Evolutionary conservation across 2,329 filamentous ascomycete genomes (phyloP).

Genomic region (Aspergillus cejpii): DNA sequence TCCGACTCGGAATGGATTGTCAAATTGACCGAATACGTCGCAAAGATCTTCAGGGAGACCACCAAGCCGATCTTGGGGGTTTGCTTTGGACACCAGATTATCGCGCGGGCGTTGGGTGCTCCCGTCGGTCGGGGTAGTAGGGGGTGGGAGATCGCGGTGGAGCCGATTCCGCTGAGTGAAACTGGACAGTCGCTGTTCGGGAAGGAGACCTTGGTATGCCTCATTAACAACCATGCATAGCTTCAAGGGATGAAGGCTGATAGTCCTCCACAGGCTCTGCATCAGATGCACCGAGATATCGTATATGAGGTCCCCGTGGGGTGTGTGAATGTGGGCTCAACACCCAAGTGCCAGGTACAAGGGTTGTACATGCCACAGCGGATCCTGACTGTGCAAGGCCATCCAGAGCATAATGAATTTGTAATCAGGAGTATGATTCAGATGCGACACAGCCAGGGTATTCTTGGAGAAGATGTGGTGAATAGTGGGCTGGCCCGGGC

Average conservation of each 20-base stretch:
- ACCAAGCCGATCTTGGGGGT: conserved; percentile 39
- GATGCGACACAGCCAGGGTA: conserved; percentile 16
- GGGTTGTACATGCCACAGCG: conserved; percentile 38
- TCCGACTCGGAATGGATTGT: conserved; percentile 44
- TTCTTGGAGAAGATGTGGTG: too few species aligned
- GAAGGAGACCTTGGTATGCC: conserved; percentile 23
- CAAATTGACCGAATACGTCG: conserved; percentile 38
- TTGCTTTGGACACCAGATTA: conserved; percentile 48
- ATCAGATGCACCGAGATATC: conserved; percentile 48
- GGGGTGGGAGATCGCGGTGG: conserved; percentile 46
- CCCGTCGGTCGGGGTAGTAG: conserved; percentile 35
- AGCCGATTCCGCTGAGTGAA: conserved; percentile 36
- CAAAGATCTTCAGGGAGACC: conserved; percentile 17
- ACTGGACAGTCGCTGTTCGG: conserved; percentile 39
- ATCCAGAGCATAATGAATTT: conserved; percentile 42
- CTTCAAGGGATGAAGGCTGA: not conserved
- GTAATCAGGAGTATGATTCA: conserved; percentile 34
- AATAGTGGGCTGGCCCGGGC: too few species aligned
- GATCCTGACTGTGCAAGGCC: conserved; percentile 44
- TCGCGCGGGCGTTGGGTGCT: conserved; percentile 40
- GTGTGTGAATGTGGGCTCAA: conserved; percentile 40
- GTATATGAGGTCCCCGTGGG: conserved; percentile 38
- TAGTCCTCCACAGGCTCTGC: conserved; percentile 18
- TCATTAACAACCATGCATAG: not conserved
- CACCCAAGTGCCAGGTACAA: conserved; percentile 40